Conservation (phyloP, 2,329 filamentous ascomycete genomes). For the Epichloe gansuensis region DNA sequence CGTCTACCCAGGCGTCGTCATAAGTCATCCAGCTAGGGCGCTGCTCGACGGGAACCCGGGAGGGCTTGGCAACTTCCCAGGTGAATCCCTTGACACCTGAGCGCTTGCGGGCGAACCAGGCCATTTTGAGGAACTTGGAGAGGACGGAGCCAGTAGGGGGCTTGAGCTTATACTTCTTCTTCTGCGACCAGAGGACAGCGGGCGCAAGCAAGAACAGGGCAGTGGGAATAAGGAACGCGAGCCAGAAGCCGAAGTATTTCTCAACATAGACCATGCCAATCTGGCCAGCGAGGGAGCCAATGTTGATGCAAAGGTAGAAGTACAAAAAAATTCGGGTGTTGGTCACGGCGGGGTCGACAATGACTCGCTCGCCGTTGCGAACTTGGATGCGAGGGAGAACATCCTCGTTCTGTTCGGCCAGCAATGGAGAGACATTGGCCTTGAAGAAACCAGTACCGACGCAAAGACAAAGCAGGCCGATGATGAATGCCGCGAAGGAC, state of each 20-base stretch:
- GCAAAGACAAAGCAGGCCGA: constrained; percentile 43
- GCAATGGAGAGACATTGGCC: constrained; percentile 60
- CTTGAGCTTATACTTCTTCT: constrained; percentile 45
- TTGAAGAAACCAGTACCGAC: constrained; percentile 72
- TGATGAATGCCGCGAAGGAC: constrained; percentile 53
- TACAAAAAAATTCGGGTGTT: constrained; percentile 57
- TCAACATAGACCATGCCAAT: constrained; percentile 58
- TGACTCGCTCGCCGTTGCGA: constrained; percentile 49
- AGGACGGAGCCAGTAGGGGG: constrained; percentile 63
- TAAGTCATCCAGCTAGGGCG: constrained; percentile 68
- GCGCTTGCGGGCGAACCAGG: constrained; percentile 47
- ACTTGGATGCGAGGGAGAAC: constrained; percentile 43
- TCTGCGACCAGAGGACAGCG: constrained; percentile 45
- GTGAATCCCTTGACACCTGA: constrained; percentile 51
- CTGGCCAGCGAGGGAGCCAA: constrained; percentile 46
- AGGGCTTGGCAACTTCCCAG: constrained; percentile 60
- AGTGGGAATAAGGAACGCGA: constrained; percentile 56
- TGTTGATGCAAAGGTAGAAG: constrained; percentile 44
- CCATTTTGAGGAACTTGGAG: constrained; percentile 51
- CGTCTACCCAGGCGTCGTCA: constrained; percentile 72
- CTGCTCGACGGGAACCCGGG: constrained; percentile 37
- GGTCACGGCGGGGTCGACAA: constrained; percentile 57
- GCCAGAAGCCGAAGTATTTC: constrained; percentile 65
- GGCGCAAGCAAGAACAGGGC: constrained; percentile 50
- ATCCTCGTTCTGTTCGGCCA: constrained; percentile 57